Evolutionary conservation across 176 grass and related monocot genomes (phyloP).

Genomic region (Aechmea fasciata): DNA sequence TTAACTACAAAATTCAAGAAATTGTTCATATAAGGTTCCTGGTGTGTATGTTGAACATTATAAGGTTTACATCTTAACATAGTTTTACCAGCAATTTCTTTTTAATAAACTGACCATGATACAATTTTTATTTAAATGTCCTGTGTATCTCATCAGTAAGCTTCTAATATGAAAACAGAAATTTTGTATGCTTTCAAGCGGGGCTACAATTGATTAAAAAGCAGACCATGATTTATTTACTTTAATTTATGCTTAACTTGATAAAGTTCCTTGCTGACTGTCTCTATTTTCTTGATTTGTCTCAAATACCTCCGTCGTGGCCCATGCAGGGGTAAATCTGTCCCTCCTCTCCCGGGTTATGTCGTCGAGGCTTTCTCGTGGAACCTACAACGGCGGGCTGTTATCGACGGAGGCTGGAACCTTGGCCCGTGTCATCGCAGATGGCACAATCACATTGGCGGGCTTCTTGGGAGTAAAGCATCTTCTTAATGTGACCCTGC

Average conservation of each 20-base stretch:
- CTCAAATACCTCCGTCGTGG: conserved; percentile 7
- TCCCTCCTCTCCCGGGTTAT: conserved; percentile 85
- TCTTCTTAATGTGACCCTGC: conserved; percentile 72
- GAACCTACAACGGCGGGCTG: conserved; percentile 86
- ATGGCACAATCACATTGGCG: conserved; percentile 76
- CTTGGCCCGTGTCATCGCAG: conserved; percentile 70
- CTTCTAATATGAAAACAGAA: no score
- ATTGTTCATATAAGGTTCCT: no score
- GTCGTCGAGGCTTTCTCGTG: conserved; percentile 73
- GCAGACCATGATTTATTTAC: no score
- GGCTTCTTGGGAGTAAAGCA: conserved; percentile 56
- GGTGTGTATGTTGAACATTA: no score
- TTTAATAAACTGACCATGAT: no score
- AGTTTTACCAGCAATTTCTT: no score
- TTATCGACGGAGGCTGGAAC: conserved; percentile 84
- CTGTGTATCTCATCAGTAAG: no score
- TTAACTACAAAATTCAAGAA: no score
- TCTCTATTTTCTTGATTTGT: neutral
- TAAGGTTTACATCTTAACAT: no score
- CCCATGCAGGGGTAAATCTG: conserved; percentile 63
- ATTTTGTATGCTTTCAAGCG: no score
- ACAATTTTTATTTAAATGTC: no score
- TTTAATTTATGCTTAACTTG: neutral
- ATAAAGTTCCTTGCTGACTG: neutral
- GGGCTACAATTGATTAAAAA: no score